These are phyloP conservation scores for Kentomonas sorsogonicus DNA, from an alignment of 208 protist genomes.

Conservation along the genomic window DNA sequence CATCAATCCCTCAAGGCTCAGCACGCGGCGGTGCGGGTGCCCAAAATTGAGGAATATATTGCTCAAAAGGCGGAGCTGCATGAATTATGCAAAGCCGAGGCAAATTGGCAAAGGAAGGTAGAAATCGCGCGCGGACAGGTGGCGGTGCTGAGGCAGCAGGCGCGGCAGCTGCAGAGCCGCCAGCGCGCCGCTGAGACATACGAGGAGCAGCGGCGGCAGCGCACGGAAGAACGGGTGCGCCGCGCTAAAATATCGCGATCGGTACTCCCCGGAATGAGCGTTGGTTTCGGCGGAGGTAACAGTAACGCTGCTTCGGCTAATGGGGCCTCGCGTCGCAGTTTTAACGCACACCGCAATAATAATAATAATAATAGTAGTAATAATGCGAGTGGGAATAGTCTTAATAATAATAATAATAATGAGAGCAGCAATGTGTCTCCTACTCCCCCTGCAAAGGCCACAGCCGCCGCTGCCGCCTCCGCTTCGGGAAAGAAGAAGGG, in stretches of 20 bases:
- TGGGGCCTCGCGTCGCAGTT: no score
- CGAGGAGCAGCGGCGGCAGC: constrained; percentile 10
- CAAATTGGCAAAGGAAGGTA: constrained; percentile 89
- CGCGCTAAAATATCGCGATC: background rate
- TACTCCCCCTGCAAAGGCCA: no score
- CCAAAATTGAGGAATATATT: constrained; percentile 93
- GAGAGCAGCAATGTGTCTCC: no score
- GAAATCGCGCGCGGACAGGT: constrained; percentile 87
- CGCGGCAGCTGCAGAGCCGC: constrained; percentile 27
- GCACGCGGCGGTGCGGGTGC: constrained; percentile 87
- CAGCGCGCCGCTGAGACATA: constrained; percentile 29
- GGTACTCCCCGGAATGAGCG: no score
- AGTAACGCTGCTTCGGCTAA: no score
- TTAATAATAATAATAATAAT: no score
- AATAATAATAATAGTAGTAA: no score
- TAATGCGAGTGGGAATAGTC: no score
- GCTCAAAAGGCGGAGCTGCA: constrained; percentile 90
- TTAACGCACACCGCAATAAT: no score
- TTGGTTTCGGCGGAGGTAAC: no score
- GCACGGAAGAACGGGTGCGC: background rate
- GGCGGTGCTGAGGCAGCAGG: constrained; percentile 55
- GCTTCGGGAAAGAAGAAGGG: no score
- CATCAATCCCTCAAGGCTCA: constrained; percentile 71
- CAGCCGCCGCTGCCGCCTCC: no score
- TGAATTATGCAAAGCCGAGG: constrained; percentile 80